A percentile compares a stretch with the other conserved stretches of the same genome.
Conservation (phyloP, 306 rosid genomes). For the Fagus crenata region DNA sequence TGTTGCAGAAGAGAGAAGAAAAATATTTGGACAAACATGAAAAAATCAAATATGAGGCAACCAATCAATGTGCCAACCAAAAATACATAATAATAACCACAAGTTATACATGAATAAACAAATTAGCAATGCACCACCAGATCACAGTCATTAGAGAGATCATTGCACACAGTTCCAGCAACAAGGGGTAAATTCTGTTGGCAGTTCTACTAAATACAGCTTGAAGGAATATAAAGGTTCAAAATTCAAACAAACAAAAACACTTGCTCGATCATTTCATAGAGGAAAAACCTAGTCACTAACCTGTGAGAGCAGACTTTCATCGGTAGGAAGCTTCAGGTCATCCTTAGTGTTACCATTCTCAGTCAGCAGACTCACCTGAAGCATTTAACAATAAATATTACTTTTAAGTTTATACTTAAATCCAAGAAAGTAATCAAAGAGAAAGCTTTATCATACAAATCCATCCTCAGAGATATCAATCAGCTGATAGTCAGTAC, state of each 20-base stretch:
- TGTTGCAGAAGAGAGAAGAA: not conserved
- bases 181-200: not conserved
- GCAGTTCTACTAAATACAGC: not conserved
- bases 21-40: not conserved
- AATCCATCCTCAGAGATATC: slow-evolving; percentile 99
- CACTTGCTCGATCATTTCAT: not conserved
- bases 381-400: slow-evolving; percentile 23
- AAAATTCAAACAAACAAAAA: slow-evolving; percentile 5
- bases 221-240: not conserved
- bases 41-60: not conserved
- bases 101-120: not conserved
- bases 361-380: slow-evolving; percentile 98
- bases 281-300: slow-evolving; percentile 1
- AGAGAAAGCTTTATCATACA: slow-evolving; percentile 45
- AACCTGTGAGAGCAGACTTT: slow-evolving; percentile 77
- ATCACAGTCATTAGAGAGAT: not conserved
- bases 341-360: slow-evolving; percentile 91
- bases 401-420: not conserved
- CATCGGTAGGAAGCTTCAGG: slow-evolving; percentile 95
- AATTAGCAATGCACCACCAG: not conserved
- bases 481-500: slow-evolving; percentile 91
- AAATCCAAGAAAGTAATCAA: not conserved
- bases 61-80: not conserved
- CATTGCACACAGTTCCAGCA: not conserved
- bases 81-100: not conserved